These are phyloP conservation scores for barrel medic (Medicago truncatula) DNA, from an alignment of 306 rosid species.

Conservation along the genomic window DNA sequence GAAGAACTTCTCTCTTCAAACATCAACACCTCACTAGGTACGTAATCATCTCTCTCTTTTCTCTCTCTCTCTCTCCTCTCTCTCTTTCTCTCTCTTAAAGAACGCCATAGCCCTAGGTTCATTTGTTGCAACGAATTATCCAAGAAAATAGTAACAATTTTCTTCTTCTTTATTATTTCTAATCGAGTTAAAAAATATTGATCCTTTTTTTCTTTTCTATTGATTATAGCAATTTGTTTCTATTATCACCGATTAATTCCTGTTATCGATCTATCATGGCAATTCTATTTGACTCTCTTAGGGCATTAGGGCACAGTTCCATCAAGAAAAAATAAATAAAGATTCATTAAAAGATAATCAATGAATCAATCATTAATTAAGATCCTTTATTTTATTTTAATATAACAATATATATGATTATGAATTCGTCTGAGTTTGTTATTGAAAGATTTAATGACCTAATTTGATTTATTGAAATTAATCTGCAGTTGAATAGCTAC, in stretches of 20 bases:
- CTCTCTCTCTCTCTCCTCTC: not conserved
- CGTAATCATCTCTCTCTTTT: not conserved
- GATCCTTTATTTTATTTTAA: not conserved
- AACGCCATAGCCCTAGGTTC: not conserved
- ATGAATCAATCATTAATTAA: not conserved
- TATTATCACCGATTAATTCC: not conserved
- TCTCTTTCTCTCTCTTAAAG: not conserved
- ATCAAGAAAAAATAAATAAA: not conserved
- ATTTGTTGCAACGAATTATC: not conserved
- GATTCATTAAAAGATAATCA: not conserved
- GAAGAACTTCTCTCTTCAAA: not conserved
- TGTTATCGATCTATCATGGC: not conserved
- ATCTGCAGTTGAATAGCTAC: not conserved
- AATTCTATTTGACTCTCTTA: not conserved
- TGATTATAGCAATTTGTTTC: not conserved
- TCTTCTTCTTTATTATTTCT: not conserved
- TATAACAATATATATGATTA: not conserved
- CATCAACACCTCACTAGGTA: too few relatives aligned
- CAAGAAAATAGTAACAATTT: not conserved
- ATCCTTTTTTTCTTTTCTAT: too few relatives aligned
- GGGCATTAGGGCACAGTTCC: too few relatives aligned
- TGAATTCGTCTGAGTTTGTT: not conserved
- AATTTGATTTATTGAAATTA: not conserved
- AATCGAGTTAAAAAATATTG: too few relatives aligned
- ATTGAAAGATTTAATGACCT: not conserved